Evolutionary conservation across 345 rosid genomes (phyloP), one percentile per base, ranked within the genome.

Genomic region (Pelargonium nanum): DNA sequence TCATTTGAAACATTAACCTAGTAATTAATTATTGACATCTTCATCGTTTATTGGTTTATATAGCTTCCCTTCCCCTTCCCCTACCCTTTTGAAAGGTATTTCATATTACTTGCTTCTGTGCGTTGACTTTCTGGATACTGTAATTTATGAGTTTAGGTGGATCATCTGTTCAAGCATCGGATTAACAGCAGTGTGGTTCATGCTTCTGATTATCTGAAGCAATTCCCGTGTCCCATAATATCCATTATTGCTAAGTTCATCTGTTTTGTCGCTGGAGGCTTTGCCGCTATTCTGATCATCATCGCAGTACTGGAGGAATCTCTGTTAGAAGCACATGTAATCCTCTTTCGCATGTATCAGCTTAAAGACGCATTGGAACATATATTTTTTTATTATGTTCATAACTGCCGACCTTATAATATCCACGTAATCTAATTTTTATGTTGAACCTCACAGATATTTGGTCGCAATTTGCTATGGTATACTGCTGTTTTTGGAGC

Each of bases 231-330:
- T 13, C 96, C 97, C 57, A 86, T 88, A 53, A 83, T 94, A 76
- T 85, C 95, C 60, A 83, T 88, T 25, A 65, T 90, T 10, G 95
- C 99, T 24, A 94, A 94, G 77, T 94, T 94, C 44, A 85, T 94
- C 68, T 86, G 97, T 6, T 94, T 94, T 71, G 95, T 94, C 44
- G 86, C 88, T 63, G 99, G 99, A 53, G 99, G 99, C 60, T 94
- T 94, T 76, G 96, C 93, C 65, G 99, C 99, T 60, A 77, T 94
- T 32, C 74, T 94, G 67, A 79, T 90, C 78, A 94, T 94, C 78
- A 94, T 94, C 76, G 99, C 95, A 30, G 85, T 94, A 76, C 82
- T 90, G 48, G 97, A 94, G 81, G 99, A 94, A 84, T 90, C 97
- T 72, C 81, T 94, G 55, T 85, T 94, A 16, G 99, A 94, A 67